phyloP scores from a whole-genome alignment of 768 basidiomycete genomes.

The Pulveroboletus sp. region DNA sequence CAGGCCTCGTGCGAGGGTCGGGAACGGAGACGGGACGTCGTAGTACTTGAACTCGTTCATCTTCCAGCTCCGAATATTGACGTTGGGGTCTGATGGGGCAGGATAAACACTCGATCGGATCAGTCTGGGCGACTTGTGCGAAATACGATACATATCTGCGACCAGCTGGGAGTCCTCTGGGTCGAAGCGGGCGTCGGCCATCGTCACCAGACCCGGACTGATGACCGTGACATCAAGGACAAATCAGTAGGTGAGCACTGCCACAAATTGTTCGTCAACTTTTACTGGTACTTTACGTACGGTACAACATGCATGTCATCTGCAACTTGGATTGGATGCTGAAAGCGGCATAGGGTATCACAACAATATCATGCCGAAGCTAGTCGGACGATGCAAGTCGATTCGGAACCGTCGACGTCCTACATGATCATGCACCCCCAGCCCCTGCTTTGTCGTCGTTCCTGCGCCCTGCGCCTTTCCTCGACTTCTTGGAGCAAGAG shows the following conservation, averaged over 20 bases:
- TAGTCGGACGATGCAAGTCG: too few species aligned
- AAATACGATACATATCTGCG: slow-evolving; percentile 46
- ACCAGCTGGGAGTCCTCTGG: slow-evolving; percentile 59
- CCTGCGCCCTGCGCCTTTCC: slow-evolving; percentile 5
- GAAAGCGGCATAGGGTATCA: too few species aligned
- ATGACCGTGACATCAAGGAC: too few species aligned
- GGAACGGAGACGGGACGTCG: slow-evolving; percentile 84
- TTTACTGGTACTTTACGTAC: too few species aligned
- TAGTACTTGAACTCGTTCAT: slow-evolving; percentile 98
- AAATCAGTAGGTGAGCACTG: too few species aligned
- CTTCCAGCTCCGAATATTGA: slow-evolving; percentile 82
- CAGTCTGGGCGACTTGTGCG: slow-evolving; percentile 58
- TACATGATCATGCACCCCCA: slow-evolving; percentile 30
- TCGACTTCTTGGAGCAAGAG: slow-evolving; percentile 5
- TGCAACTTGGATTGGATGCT: too few species aligned
- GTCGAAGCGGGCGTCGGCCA: slow-evolving; percentile 23
- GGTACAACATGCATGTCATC: too few species aligned
- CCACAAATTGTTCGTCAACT: too few species aligned
- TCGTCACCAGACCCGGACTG: too few species aligned
- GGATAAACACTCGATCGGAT: slow-evolving; percentile 54
- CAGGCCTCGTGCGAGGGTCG: slow-evolving; percentile 89
- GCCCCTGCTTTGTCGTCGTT: neutral
- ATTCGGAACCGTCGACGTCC: too few species aligned
- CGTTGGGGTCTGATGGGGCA: slow-evolving; percentile 52
- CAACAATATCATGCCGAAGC: too few species aligned